Percentiles rank a stretch among this genome's conserved stretches.
Conservation (phyloP, 2,329 filamentous ascomycete species). For the Arthrobotrys musiformis region DNA sequence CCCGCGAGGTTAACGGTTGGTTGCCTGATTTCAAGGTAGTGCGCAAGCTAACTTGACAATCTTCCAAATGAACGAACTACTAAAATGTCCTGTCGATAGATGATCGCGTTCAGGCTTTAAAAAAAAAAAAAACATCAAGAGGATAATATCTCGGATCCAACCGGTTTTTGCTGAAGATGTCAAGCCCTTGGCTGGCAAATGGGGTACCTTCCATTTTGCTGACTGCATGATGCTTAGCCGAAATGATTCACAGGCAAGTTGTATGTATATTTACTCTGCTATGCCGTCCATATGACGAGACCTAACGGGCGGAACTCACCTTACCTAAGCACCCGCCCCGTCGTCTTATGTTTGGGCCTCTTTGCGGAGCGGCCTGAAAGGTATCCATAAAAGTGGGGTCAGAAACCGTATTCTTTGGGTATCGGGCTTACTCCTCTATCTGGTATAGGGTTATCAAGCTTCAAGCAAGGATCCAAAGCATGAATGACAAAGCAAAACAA, state of each 20-base stretch:
- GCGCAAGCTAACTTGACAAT: slow-evolving; percentile 4
- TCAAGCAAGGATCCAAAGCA: neutral
- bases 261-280: neutral
- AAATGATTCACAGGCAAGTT: neutral
- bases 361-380: neutral
- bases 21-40: neutral
- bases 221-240: slow-evolving; percentile 3
- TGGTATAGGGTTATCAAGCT: neutral
- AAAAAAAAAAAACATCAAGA: neutral
- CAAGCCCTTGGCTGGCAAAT: neutral
- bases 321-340: slow-evolving; percentile 15
- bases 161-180: no score
- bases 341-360: neutral
- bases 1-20: no score
- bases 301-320: slow-evolving; percentile 7
- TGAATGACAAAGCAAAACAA: slow-evolving; percentile 13
- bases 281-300: neutral
- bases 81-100: neutral
- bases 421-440: slow-evolving; percentile 20
- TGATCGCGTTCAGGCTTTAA: neutral
- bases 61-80: neutral
- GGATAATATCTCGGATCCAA: no score
- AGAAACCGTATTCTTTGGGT: neutral
- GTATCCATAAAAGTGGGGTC: slow-evolving; percentile 1
- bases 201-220: neutral